Base-by-base conservation (phyloP, 2,329 filamentous ascomycete species). In the Xylaria sp. region DNA sequence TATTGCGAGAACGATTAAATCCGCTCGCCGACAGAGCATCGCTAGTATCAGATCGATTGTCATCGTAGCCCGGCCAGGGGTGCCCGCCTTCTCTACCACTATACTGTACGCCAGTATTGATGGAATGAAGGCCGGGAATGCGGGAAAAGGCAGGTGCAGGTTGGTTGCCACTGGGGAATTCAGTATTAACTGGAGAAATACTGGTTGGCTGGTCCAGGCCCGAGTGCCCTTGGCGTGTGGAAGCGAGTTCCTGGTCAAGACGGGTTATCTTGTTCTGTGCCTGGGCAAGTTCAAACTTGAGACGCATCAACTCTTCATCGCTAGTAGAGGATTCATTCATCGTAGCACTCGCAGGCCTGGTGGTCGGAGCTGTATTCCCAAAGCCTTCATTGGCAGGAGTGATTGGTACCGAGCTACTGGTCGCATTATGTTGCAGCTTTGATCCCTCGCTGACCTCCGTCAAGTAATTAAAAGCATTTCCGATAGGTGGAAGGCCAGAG, bases 261-360 rank as follows among this genome's bases (percentile, higher is more conserved):
- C 88, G 89, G 54, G 86, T 87, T 75, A 94, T 92, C 75, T 90
- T 87, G 77, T 85, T 89, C 68, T 92, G 88, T 42, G 92, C 91
- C 69, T 89, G 85, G 51, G 90, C 90, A 60, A 95, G 86, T 80
- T 94, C 88, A 61, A 89, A 80, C 81, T 92, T 92, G 66, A 94
- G 83, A 60, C 88, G 88, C 68, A 89, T 81, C 33, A 94, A 81
- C 77, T 93, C 91, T 36, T 89, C 87, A 38, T 82, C 81, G 61
- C 81, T 78, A 13, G 69, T 66, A 57, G 75, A 74, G 49, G 65
- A 65, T 33, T 85, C 84, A 33, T 85, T 83, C 7, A 85, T 78
- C 7, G 80, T 79, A 46, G 83, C 82, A 75, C 86, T 90, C 28
- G 87, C 83, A 48, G 87, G 83, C 44, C 84, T 83, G 60, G 83